Evolutionary conservation across 169 alveolate species (phyloP).

Genomic region (Plasmodium ovale): DNA sequence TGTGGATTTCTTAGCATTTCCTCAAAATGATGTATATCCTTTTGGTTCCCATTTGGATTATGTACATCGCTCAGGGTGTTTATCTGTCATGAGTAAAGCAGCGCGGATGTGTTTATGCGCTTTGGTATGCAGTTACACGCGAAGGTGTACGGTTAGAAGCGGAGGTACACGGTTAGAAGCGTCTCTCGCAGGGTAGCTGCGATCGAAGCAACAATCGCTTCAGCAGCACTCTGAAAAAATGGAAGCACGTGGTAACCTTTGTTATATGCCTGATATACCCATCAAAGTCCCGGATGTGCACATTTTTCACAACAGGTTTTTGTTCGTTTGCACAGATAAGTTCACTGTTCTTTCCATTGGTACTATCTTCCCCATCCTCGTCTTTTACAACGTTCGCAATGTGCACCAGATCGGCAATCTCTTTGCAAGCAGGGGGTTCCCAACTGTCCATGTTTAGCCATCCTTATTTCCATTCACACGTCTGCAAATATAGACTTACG

Average conservation of each 20-base stretch:
- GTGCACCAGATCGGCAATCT: neutral
- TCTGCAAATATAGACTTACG: no score
- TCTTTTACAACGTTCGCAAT: slow-evolving; percentile 22
- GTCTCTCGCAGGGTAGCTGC: no score
- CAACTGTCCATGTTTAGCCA: neutral
- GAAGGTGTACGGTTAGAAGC: no score
- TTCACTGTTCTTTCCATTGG: neutral
- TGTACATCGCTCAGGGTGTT: slow-evolving; percentile 11
- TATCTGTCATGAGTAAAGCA: slow-evolving; percentile 1
- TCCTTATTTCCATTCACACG: no score
- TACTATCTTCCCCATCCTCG: neutral
- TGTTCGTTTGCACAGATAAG: neutral
- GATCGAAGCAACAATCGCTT: no score
- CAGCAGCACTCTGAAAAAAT: neutral
- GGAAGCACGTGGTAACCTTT: neutral
- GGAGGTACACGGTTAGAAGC: no score
- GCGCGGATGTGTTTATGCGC: no score
- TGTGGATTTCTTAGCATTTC: neutral
- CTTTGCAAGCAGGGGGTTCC: neutral
- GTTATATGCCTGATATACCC: slow-evolving; percentile 11
- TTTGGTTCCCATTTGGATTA: neutral
- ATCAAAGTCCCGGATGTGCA: slow-evolving; percentile 29
- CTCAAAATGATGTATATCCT: neutral
- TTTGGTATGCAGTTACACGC: no score
- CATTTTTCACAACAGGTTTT: slow-evolving; percentile 8